Evolutionary conservation across 2,329 filamentous ascomycete species (phyloP), one percentile per base, ranked within the genome.

Genomic region (Pestalotiopsis sp.): DNA sequence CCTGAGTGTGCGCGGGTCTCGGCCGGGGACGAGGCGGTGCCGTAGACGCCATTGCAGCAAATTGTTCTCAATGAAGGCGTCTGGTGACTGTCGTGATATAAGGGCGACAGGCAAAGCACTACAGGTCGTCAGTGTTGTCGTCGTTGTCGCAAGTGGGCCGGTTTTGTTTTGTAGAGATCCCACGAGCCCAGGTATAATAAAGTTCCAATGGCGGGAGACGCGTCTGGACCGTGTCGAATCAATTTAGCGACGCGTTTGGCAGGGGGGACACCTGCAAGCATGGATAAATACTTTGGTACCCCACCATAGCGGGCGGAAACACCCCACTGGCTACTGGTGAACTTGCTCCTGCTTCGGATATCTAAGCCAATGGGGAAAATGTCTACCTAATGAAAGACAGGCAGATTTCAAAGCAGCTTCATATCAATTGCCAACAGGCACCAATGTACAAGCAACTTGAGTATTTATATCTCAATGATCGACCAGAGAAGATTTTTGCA

Each of bases 1-100:
- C 97, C 67, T 93, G 91, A 2, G 94, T 95, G 81, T 99, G 89
- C 7, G 89, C 89, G n/a, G 91, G 91, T 70, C 91, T 85, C 68
- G 89, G 88, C 75, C 90, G 85, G 62, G 90, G 84, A 72, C 88
- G 86, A 27, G 79, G 79, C 62, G 79, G 78, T 71, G 80, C 78
- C 67, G 81, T 78, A 2, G 80, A 82, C 67, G 81, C 76, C 81
- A 83, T 83, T 62, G n/a, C 27, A 39, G 31, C 14, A 23, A 4
- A 12, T 9, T 36, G 31, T 36, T 36, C 2, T 59, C 25, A 59
- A 59, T 14, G 12, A 23, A 59, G 23, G 12, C 4, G n/a, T 14
- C 57, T 13, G 31, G 13, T 9, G 57, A 59, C n/a, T 9, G n/a
- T 52, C 45, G 45, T 52, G 17, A 52, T 52, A 9, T n/a, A n/a